Evolutionary conservation across 345 rosid species (phyloP).

Genomic region (Ailanthus altissimus): DNA sequence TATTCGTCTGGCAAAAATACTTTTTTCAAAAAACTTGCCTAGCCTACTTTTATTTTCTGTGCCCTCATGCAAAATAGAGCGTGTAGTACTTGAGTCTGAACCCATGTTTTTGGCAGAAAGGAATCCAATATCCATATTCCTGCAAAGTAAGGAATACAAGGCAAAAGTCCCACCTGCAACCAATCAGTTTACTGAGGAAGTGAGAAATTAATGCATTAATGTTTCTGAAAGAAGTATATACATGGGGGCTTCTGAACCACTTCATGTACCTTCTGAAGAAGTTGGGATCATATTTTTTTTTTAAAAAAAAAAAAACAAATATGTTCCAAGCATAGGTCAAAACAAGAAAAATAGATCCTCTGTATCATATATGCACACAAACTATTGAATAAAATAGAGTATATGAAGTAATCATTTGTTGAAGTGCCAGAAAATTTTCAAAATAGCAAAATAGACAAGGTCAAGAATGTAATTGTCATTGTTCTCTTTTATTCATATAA

Average conservation of each 20-base stretch:
- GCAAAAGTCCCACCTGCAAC: slow-evolving; percentile 90
- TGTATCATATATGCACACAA: background rate
- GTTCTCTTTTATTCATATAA: background rate
- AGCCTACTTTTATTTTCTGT: slow-evolving; percentile 43
- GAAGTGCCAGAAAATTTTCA: no score
- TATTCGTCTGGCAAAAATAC: slow-evolving; percentile 51
- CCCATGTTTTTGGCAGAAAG: slow-evolving; percentile 40
- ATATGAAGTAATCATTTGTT: no score
- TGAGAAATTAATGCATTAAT: slow-evolving; percentile 5
- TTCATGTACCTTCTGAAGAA: background rate
- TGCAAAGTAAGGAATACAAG: slow-evolving; percentile 74
- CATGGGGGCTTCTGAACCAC: background rate
- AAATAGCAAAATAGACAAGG: no score
- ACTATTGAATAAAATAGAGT: no score
- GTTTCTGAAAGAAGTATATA: background rate
- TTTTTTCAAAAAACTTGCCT: slow-evolving; percentile 57
- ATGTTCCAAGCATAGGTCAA: background rate
- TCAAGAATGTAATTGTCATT: background rate
- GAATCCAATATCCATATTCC: slow-evolving; percentile 61
- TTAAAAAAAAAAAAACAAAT: slow-evolving; percentile 6
- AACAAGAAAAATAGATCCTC: background rate
- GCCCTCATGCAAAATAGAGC: slow-evolving; percentile 25
- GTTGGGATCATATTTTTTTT: background rate
- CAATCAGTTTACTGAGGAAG: slow-evolving; percentile 8
- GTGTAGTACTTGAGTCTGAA: slow-evolving; percentile 22